phyloP scores from a whole-genome alignment of 768 basidiomycete species.

The Phaeolepiota aurea region DNA sequence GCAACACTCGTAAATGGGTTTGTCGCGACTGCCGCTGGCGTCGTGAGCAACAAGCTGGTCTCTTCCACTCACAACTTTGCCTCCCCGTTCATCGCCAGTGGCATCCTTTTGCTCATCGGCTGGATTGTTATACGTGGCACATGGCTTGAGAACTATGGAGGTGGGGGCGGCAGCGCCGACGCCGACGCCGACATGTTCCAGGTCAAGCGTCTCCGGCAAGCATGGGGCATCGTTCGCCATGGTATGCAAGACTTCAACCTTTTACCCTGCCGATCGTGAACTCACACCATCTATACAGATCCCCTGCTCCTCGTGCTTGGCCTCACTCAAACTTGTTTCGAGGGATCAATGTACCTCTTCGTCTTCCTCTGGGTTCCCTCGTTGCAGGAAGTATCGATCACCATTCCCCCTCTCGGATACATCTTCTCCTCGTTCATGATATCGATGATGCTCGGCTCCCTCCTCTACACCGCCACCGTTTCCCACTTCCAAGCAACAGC shows the following conservation, averaged over 20 bases:
- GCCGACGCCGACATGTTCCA: conserved; percentile 35
- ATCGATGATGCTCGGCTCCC: conserved; percentile 74
- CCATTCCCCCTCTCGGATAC: conserved; percentile 60
- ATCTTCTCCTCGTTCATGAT: conserved; percentile 80
- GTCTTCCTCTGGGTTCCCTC: conserved; percentile 80
- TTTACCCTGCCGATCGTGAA: conserved; percentile 1
- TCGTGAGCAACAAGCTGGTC: conserved; percentile 61
- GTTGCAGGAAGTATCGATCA: conserved; percentile 50
- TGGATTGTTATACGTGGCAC: conserved; percentile 46
- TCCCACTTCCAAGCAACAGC: conserved; percentile 14
- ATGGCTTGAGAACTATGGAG: conserved; percentile 71
- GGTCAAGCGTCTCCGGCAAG: conserved; percentile 41
- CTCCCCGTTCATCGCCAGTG: conserved; percentile 64
- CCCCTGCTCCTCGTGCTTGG: conserved; percentile 55
- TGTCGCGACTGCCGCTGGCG: conserved; percentile 59
- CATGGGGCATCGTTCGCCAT: conserved; percentile 46
- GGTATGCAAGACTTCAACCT: conserved; percentile 21
- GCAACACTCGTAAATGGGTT: conserved; percentile 70
- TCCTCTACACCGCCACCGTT: conserved; percentile 52
- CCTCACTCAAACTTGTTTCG: conserved; percentile 72
- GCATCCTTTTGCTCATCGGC: conserved; percentile 38
- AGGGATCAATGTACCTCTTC: conserved; percentile 81
- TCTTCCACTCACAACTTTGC: conserved; percentile 39
- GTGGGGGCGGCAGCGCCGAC: conserved; percentile 19
- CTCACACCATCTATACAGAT: conserved; percentile 29